phyloP scores from a whole-genome alignment of 352 stramenopile genomes.

The Peronospora farinosa region DNA sequence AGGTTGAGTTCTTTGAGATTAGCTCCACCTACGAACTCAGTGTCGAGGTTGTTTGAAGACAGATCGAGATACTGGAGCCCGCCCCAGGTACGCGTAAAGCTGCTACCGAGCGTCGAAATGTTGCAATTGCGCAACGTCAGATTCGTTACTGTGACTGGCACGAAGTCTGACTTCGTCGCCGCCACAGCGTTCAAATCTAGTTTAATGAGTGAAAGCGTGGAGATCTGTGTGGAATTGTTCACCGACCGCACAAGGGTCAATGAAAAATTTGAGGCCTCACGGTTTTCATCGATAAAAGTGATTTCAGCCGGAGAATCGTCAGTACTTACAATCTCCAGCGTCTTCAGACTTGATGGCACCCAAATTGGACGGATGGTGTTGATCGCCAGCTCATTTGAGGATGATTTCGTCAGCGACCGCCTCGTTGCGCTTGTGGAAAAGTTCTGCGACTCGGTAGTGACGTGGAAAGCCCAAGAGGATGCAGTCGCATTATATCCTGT shows the following conservation, averaged over 20 bases:
- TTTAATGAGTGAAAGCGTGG: slow-evolving; percentile 32
- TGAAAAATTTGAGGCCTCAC: slow-evolving; percentile 9
- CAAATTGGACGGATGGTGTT: slow-evolving; percentile 28
- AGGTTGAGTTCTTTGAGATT: slow-evolving; percentile 28
- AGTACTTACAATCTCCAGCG: slow-evolving; percentile 21
- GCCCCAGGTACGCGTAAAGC: slow-evolving; percentile 30
- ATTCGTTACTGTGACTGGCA: slow-evolving; percentile 30
- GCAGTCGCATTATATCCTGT: slow-evolving; percentile 24
- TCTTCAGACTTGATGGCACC: slow-evolving; percentile 28
- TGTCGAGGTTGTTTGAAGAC: slow-evolving; percentile 23
- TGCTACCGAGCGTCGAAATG: slow-evolving; percentile 25
- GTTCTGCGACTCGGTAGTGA: slow-evolving; percentile 21
- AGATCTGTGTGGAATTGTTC: slow-evolving; percentile 24
- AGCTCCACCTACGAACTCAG: slow-evolving; percentile 23
- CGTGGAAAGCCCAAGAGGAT: slow-evolving; percentile 25
- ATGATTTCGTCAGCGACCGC: slow-evolving; percentile 20
- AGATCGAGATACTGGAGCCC: slow-evolving; percentile 35
- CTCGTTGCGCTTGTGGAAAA: slow-evolving; percentile 7
- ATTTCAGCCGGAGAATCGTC: slow-evolving; percentile 13
- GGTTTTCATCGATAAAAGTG: slow-evolving; percentile 28
- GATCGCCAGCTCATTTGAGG: slow-evolving; percentile 21
- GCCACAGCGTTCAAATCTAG: slow-evolving; percentile 27
- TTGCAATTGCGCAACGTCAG: slow-evolving; percentile 46
- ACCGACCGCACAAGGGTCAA: slow-evolving; percentile 21
- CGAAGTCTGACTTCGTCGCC: slow-evolving; percentile 21